Evolutionary conservation across 164 flowering plant genomes (phyloP), one percentile per base, ranked within the genome.

Genomic region (Hamamelis virginiana): DNA sequence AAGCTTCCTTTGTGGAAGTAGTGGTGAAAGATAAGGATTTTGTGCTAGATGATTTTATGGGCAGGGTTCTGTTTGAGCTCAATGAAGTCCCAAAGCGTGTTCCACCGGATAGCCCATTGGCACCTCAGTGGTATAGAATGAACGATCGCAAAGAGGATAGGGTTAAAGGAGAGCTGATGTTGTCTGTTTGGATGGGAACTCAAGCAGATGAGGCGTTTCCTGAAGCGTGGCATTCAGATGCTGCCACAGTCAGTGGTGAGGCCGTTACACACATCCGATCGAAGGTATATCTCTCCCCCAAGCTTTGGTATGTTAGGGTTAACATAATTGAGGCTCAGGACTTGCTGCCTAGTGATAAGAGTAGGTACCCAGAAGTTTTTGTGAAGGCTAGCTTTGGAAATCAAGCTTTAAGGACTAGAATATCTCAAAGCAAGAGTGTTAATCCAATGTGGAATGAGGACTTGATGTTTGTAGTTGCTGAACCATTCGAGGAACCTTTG

Each of bases 141-240:
- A 89, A 83, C 57, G 89, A 87, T 63, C 62, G 82, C 52, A 84
- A 78, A 70, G 85, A 82, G 22, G 83, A 80, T 4, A 85, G 82
- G 78, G 77, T 76, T 25, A 91, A 81, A 61, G 91, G 91, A 23
- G 94, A 91, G 80, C 72, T 91, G 26, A 91, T 91, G 96, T 66
- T 89, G 68, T 92, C 96, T 68, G 93, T 91, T 52, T 91, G 96
- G 96, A 83, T 84, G 86, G 96, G 96, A 16, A 91, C 93, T 68
- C 96, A 89, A 62, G 96, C 96, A 0, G 96, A 91, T 60, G 93
- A 91, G 74, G 89, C 96, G 12, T 91, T 89, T 63, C 85, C 96
- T 12, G 93, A 87, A 53, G 90, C 93, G 1, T 87, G 91, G 90
- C 93, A 91, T 71, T 85, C 94, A 0, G 94, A 91, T 81, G 97